Percentiles rank a stretch among this genome's conserved stretches.
phyloP scores from a whole-genome alignment of 345 rosid species.

The Boechera retrofracta region DNA sequence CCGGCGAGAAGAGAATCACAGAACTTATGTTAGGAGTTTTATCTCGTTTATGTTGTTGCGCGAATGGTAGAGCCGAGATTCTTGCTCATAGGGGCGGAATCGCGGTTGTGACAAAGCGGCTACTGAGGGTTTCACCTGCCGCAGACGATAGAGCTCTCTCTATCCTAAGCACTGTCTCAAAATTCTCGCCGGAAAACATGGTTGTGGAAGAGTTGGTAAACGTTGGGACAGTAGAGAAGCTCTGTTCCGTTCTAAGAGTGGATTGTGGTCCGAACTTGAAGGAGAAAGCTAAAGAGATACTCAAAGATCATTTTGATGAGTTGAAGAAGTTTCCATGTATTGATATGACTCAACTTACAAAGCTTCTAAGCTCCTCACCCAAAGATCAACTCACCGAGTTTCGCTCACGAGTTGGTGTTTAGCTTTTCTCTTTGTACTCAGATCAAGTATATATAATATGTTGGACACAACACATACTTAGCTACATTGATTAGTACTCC shows the following conservation, averaged over 20 bases:
- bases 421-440: neutral
- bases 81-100: slow-evolving; percentile 60
- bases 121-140: slow-evolving; percentile 55
- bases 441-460: neutral
- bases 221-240: slow-evolving; percentile 65
- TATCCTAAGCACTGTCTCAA: slow-evolving; percentile 56
- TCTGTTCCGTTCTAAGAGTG: slow-evolving; percentile 55
- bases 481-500: neutral
- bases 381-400: slow-evolving; percentile 28
- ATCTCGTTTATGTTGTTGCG: slow-evolving; percentile 65
- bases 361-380: slow-evolving; percentile 36
- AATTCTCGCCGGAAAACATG: slow-evolving; percentile 53
- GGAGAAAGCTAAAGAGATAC: slow-evolving; percentile 58
- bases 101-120: slow-evolving; percentile 62
- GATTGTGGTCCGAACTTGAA: slow-evolving; percentile 55
- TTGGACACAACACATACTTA: neutral
- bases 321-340: slow-evolving; percentile 71
- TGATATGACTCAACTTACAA: slow-evolving; percentile 43
- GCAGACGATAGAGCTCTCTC: slow-evolving; percentile 62
- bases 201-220: slow-evolving; percentile 67
- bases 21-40: slow-evolving; percentile 64
- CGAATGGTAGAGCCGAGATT: slow-evolving; percentile 70
- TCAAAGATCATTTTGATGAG: slow-evolving; percentile 55
- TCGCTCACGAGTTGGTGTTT: slow-evolving; percentile 27
- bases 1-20: slow-evolving; percentile 54